A percentile compares a stretch with the other conserved stretches of the same genome.
phyloP scores from a whole-genome alignment of 805 yeast species.

The Henningerozyma blattae region DNA sequence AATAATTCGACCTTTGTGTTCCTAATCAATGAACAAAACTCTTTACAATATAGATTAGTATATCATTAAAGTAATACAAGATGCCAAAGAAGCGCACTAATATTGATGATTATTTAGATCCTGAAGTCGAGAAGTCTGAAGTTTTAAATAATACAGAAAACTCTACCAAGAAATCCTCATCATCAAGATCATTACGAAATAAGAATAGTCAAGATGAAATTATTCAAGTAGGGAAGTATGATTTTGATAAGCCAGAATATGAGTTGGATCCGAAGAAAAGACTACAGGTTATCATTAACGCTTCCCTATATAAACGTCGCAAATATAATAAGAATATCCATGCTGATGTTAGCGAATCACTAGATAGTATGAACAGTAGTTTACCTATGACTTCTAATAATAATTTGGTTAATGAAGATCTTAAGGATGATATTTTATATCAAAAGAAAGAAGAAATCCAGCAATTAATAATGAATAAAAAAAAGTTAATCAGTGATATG shows the following conservation, averaged over 20 bases:
- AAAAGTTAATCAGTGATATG: conserved; percentile 11
- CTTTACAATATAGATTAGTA: too few relatives aligned
- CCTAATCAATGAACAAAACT: too few relatives aligned
- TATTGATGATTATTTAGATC: too few relatives aligned
- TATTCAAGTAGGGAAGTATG: conserved; percentile 23
- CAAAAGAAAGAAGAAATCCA: not conserved
- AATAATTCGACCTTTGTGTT: too few relatives aligned
- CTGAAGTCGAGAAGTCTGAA: too few relatives aligned
- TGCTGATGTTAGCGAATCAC: too few relatives aligned
- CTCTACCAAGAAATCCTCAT: not conserved
- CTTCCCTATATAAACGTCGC: conserved; percentile 1
- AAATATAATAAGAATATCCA: too few relatives aligned
- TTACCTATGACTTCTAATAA: not conserved
- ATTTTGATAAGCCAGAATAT: conserved; percentile 25
- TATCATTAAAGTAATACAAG: too few relatives aligned
- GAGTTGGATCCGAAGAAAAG: conserved; percentile 11
- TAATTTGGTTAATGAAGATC: not conserved
- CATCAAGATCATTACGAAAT: not conserved
- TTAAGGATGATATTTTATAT: not conserved
- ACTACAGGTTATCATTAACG: conserved; percentile 8
- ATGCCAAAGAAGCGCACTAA: too few relatives aligned
- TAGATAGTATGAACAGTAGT: too few relatives aligned
- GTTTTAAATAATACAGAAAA: too few relatives aligned
- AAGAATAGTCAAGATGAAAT: too few relatives aligned
- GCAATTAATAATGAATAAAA: conserved; percentile 4